Percentiles rank a stretch among this genome's conserved stretches.
These are phyloP conservation scores for Chlorella ohadii DNA, from an alignment of 139 green algal species.

Conservation along the genomic window DNA sequence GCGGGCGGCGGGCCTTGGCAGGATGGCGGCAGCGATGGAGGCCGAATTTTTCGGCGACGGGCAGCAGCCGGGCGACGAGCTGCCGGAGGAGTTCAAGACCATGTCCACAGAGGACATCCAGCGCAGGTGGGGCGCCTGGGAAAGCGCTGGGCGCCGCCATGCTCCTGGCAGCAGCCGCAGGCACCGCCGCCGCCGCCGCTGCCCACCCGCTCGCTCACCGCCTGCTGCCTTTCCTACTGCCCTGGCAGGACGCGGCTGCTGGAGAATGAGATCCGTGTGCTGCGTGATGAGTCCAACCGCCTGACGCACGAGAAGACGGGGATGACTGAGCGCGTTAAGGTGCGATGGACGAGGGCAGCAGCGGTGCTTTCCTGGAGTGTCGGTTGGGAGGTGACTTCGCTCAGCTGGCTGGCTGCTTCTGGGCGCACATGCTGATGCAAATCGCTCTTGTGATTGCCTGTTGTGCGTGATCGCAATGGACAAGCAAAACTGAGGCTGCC, in stretches of 20 bases:
- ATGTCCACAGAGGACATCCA: constrained; percentile 92
- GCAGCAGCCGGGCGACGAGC: constrained; percentile 54
- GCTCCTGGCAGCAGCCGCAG: background rate
- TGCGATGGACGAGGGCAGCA: too few species aligned
- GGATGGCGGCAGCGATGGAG: constrained; percentile 29
- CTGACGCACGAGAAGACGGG: constrained; percentile 85
- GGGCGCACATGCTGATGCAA: too few species aligned
- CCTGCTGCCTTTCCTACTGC: background rate
- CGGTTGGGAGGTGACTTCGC: too few species aligned
- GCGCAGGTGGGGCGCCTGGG: constrained; percentile 37
- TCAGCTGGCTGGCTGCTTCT: too few species aligned
- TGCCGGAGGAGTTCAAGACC: constrained; percentile 90
- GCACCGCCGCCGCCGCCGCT: background rate
- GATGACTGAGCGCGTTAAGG: constrained; percentile 81
- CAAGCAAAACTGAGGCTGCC: too few species aligned
- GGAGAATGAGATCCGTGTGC: constrained; percentile 98
- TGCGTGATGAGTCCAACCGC: constrained; percentile 92
- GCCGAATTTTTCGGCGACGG: constrained; percentile 46
- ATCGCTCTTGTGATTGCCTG: too few species aligned
- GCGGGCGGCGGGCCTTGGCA: background rate
- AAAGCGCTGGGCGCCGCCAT: background rate
- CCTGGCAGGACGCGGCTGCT: constrained; percentile 78
- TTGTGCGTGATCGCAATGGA: too few species aligned
- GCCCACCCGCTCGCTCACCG: background rate
- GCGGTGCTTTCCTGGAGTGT: too few species aligned